Evolutionary conservation across 2,329 filamentous ascomycete genomes (phyloP).

Genomic region (Zymoseptoria crescenta): DNA sequence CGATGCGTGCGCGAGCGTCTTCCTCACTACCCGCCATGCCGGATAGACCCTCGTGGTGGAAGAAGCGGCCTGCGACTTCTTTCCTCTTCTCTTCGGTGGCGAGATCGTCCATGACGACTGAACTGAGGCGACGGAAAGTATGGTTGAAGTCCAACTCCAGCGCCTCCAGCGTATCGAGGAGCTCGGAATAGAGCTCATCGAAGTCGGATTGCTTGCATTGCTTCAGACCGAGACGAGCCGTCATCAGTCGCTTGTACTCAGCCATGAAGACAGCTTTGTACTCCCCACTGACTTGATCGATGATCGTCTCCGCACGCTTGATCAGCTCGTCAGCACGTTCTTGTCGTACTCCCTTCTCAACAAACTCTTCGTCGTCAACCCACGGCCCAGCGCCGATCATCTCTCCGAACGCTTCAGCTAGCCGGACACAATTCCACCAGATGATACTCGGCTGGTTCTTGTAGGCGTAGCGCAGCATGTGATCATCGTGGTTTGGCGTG

Average conservation of each 20-base stretch:
- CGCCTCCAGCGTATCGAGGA: conserved; percentile 72
- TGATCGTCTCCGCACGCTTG: conserved; percentile 73
- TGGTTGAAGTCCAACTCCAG: conserved; percentile 89
- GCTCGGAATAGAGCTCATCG: conserved; percentile 68
- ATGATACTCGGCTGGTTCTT: conserved; percentile 91
- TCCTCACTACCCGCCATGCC: conserved; percentile 52
- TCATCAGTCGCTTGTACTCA: conserved; percentile 88
- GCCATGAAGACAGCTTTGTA: conserved; percentile 78
- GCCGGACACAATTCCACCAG: conserved; percentile 94
- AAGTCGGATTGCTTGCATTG: conserved; percentile 66
- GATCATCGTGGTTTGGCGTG: conserved; percentile 94
- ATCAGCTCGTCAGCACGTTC: conserved; percentile 64
- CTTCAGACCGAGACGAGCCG: conserved; percentile 66
- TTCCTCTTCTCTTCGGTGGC: conserved; percentile 56
- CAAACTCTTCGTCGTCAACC: conserved; percentile 65
- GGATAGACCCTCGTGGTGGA: conserved; percentile 65
- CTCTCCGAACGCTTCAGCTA: conserved; percentile 84
- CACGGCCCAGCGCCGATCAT: conserved; percentile 67
- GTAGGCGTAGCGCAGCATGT: conserved; percentile 80
- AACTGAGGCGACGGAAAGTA: conserved; percentile 75
- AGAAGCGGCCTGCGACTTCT: conserved; percentile 64
- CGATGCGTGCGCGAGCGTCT: conserved; percentile 59
- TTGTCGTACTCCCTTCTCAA: conserved; percentile 63
- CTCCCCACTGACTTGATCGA: conserved; percentile 73
- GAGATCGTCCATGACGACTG: conserved; percentile 54